phyloP scores from a whole-genome alignment of 2,329 filamentous ascomycete genomes.

The Hypoxylon sp. region DNA sequence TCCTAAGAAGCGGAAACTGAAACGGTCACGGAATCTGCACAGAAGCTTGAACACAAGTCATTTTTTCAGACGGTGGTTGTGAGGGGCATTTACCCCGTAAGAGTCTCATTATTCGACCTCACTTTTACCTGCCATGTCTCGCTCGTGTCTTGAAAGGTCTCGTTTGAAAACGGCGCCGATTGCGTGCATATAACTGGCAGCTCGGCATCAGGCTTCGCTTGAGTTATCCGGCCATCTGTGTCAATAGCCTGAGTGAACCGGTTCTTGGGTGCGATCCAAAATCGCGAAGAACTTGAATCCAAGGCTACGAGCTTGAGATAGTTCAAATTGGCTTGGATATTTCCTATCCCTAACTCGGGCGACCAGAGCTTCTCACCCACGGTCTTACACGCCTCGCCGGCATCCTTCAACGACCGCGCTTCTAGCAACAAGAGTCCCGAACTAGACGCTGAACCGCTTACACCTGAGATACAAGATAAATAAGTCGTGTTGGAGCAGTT shows the following conservation, averaged over 20 bases:
- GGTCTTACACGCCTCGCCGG: constrained; percentile 51
- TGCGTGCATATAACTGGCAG: constrained; percentile 59
- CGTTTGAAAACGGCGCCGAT: constrained; percentile 57
- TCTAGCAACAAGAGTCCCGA: constrained; percentile 55
- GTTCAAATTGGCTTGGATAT: constrained; percentile 52
- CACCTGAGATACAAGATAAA: constrained; percentile 46
- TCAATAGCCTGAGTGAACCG: constrained; percentile 48
- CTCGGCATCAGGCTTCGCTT: constrained; percentile 23
- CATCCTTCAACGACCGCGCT: constrained; percentile 47
- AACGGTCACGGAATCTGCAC: constrained; percentile 45
- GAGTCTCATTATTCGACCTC: constrained; percentile 55
- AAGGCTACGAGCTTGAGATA: constrained; percentile 54
- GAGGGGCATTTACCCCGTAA: constrained; percentile 50
- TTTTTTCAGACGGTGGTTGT: not conserved
- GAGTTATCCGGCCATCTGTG: constrained; percentile 45
- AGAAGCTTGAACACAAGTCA: not conserved
- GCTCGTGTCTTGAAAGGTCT: constrained; percentile 50
- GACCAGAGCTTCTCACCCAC: constrained; percentile 59
- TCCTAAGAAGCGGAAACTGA: constrained; percentile 63
- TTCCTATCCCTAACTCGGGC: constrained; percentile 43
- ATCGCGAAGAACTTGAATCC: constrained; percentile 45
- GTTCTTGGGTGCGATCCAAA: constrained; percentile 54
- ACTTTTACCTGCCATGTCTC: constrained; percentile 55
- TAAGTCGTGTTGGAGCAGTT: not conserved
- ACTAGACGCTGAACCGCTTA: constrained; percentile 49